Percentiles rank a stretch among this genome's conserved stretches.
phyloP scores from a whole-genome alignment of 495 filamentous ascomycete genomes.

The Penicillium dipodomyicola region DNA sequence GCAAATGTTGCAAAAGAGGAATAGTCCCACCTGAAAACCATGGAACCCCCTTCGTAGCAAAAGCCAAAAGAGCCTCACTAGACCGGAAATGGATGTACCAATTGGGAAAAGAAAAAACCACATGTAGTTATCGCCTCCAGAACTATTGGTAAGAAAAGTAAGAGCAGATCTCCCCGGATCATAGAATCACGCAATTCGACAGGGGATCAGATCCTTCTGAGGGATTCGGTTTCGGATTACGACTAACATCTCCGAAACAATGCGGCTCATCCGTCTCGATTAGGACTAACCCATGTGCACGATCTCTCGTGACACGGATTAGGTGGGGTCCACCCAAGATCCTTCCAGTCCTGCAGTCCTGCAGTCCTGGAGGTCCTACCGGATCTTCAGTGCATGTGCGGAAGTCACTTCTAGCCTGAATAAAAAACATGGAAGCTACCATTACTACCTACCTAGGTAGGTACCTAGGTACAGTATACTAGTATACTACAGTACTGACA shows the following conservation, averaged over 20 bases:
- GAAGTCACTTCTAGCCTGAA: neutral
- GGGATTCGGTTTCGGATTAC: neutral
- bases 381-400: conserved; percentile 2
- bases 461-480: too few relatives aligned
- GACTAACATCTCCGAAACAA: neutral
- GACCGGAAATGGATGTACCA: neutral
- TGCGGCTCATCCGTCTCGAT: conserved; percentile 2
- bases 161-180: neutral
- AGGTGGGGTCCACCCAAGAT: neutral
- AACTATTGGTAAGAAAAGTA: neutral
- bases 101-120: too few relatives aligned
- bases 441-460: too few relatives aligned
- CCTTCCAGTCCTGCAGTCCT: neutral
- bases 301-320: conserved; percentile 6
- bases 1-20: neutral
- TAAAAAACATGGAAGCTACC: neutral
- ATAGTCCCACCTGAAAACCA: neutral
- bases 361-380: neutral
- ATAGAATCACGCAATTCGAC: neutral
- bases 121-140: too few relatives aligned
- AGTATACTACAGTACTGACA: too few relatives aligned
- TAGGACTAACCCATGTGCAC: neutral
- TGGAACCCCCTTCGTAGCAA: neutral
- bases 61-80: neutral
- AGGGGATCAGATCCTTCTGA: neutral